Conservation (phyloP, 2,329 filamentous ascomycete genomes). For the Pseudonectria buxi region DNA sequence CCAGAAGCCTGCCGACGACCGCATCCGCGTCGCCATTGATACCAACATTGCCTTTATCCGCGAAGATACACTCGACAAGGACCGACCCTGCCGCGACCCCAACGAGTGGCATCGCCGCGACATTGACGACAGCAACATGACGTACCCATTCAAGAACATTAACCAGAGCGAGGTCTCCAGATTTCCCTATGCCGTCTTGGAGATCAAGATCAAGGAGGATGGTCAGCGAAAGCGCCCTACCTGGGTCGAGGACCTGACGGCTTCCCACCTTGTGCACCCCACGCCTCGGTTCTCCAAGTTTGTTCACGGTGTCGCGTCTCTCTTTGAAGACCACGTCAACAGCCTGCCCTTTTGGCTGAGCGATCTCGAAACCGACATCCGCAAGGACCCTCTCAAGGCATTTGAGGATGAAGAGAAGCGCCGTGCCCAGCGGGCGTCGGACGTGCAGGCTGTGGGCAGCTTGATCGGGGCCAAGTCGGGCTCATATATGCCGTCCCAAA, state of each 20-base stretch:
- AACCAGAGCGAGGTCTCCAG: slow-evolving; percentile 85
- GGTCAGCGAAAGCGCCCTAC: slow-evolving; percentile 61
- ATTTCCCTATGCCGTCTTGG: slow-evolving; percentile 85
- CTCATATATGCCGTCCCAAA: slow-evolving; percentile 52
- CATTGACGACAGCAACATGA: slow-evolving; percentile 75
- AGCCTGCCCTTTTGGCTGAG: slow-evolving; percentile 93
- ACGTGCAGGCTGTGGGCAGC: slow-evolving; percentile 84
- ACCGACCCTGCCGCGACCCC: slow-evolving; percentile 83
- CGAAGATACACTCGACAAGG: slow-evolving; percentile 67
- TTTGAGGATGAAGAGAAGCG: slow-evolving; percentile 89
- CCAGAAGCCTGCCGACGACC: slow-evolving; percentile 88
- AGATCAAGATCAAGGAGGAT: slow-evolving; percentile 79
- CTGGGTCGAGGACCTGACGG: slow-evolving; percentile 90
- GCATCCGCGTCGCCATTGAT: slow-evolving; percentile 86
- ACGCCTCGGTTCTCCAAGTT: slow-evolving; percentile 94
- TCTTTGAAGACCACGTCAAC: slow-evolving; percentile 96
- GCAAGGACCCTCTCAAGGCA: slow-evolving; percentile 81
- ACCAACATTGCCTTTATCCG: slow-evolving; percentile 85
- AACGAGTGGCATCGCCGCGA: slow-evolving; percentile 86
- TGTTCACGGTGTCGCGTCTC: slow-evolving; percentile 80
- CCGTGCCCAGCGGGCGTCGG: slow-evolving; percentile 72
- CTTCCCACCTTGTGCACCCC: slow-evolving; percentile 84
- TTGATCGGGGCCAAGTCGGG: slow-evolving; percentile 59
- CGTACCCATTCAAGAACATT: slow-evolving; percentile 80
- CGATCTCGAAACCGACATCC: slow-evolving; percentile 87